These are phyloP conservation scores for Xylariales sp. DNA, from an alignment of 2,329 filamentous ascomycete genomes.

Conservation along the genomic window DNA sequence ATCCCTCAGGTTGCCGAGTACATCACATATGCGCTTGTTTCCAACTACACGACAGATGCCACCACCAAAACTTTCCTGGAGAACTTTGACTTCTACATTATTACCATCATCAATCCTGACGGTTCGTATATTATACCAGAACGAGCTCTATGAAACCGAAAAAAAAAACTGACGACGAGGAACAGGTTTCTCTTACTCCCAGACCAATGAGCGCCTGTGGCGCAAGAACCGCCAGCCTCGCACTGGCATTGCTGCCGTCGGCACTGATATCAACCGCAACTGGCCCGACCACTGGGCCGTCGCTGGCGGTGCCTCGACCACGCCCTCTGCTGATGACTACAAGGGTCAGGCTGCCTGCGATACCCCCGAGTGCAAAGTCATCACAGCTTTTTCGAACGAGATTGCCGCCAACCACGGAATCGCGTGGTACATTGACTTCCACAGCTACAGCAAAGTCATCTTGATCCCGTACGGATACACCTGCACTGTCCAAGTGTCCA, in stretches of 20 bases:
- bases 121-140: too few relatives aligned
- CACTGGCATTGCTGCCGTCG: slow-evolving; percentile 35
- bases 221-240: slow-evolving; percentile 45
- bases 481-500: slow-evolving; percentile 36
- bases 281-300: slow-evolving; percentile 44
- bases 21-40: slow-evolving; percentile 40
- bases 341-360: slow-evolving; percentile 34
- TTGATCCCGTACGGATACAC: slow-evolving; percentile 53
- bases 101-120: slow-evolving; percentile 50
- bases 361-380: slow-evolving; percentile 41
- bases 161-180: too few relatives aligned
- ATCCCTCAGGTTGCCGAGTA: slow-evolving; percentile 37
- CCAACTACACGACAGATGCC: slow-evolving; percentile 33
- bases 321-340: slow-evolving; percentile 42
- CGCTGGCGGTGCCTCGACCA: slow-evolving; percentile 35
- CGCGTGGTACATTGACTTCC: slow-evolving; percentile 55
- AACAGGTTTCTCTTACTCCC: slow-evolving; percentile 46
- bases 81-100: slow-evolving; percentile 55
- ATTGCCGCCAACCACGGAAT: slow-evolving; percentile 39
- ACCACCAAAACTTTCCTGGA: slow-evolving; percentile 41
- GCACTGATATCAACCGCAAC: slow-evolving; percentile 50
- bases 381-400: slow-evolving; percentile 40
- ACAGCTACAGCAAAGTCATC: slow-evolving; percentile 42
- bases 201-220: slow-evolving; percentile 46
- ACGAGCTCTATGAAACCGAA: too few relatives aligned